A percentile compares a stretch with the other conserved stretches of the same genome.
These are phyloP conservation scores for Quercus bicolor DNA, from an alignment of 306 rosid species.

Conservation along the genomic window DNA sequence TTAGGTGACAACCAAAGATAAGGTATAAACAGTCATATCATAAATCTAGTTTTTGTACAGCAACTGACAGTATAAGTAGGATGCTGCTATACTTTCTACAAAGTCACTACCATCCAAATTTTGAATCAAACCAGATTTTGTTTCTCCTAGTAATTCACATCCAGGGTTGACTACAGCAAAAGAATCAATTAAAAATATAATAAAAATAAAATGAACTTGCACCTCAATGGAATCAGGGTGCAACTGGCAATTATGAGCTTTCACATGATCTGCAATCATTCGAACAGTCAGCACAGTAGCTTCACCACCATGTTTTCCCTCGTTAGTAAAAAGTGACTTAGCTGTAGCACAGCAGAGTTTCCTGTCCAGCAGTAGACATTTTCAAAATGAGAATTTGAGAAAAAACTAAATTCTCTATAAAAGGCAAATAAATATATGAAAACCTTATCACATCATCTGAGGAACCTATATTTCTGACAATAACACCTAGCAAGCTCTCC, in stretches of 20 bases:
- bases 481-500: constrained; percentile 68
- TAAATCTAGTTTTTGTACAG: neutral
- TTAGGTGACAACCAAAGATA: neutral
- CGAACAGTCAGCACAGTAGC: constrained; percentile 85
- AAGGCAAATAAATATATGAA: constrained; percentile 15
- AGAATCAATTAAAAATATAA: neutral
- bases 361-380: constrained; percentile 47
- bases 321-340: constrained; percentile 70
- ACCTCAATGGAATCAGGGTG: constrained; percentile 85
- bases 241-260: constrained; percentile 73
- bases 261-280: constrained; percentile 75
- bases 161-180: neutral
- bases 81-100: neutral
- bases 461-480: constrained; percentile 74
- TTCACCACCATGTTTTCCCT: constrained; percentile 92
- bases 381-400: constrained; percentile 7
- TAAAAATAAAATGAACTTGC: neutral
- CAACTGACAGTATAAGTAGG: neutral
- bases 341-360: constrained; percentile 68
- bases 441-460: constrained; percentile 69
- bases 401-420: neutral
- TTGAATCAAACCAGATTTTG: neutral
- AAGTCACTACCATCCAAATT: neutral
- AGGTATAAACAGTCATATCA: neutral
- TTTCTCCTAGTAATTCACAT: neutral